Conservation (phyloP, 768 basidiomycete species). For the Lepiota venenata region DNA sequence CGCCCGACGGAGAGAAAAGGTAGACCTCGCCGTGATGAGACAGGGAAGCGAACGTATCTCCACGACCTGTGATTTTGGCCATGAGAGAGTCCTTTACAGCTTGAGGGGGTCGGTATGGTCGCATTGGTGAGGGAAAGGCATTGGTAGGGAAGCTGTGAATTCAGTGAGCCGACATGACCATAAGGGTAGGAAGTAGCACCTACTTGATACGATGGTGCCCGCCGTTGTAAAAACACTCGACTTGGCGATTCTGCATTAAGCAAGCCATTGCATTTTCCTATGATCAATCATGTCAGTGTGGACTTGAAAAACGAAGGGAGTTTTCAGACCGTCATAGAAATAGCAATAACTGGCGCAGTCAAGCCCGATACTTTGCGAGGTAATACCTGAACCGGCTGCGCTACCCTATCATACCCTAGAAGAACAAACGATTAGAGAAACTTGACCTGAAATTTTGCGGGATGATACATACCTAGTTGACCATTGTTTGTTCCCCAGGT, state of each 20-base stretch:
- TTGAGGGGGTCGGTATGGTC: conserved; percentile 80
- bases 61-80: conserved; percentile 74
- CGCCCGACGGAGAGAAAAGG: conserved; percentile 49
- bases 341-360: conserved; percentile 60
- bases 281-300: neutral
- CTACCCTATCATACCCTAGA: conserved; percentile 71
- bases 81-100: conserved; percentile 68
- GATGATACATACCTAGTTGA: conserved; percentile 65
- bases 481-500: conserved; percentile 96
- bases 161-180: conserved; percentile 1
- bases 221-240: conserved; percentile 81
- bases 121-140: conserved; percentile 71
- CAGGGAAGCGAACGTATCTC: conserved; percentile 78
- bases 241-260: conserved; percentile 75
- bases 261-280: conserved; percentile 84
- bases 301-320: neutral
- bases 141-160: conserved; percentile 66
- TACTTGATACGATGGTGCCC: conserved; percentile 72
- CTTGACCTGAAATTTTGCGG: neutral
- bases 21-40: conserved; percentile 90
- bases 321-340: conserved; percentile 68
- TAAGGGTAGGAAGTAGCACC: conserved; percentile 14
- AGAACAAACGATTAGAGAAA: neutral
- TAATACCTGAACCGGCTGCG: conserved; percentile 70
- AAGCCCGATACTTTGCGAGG: conserved; percentile 84